These are phyloP conservation scores for Malus sieversii DNA, from an alignment of 306 rosid species.

Conservation along the genomic window DNA sequence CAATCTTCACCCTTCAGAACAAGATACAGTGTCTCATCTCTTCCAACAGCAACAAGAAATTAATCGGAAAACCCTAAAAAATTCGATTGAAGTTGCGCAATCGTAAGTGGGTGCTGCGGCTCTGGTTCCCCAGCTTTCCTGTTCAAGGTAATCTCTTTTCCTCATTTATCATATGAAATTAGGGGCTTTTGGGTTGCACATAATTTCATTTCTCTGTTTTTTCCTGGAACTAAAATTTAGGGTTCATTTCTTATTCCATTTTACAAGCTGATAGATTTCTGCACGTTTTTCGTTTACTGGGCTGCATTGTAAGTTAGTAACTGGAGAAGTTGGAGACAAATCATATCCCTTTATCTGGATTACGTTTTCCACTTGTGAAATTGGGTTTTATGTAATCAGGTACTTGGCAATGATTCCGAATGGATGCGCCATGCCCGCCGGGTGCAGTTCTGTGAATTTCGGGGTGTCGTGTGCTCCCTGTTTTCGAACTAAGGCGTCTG, in stretches of 20 bases:
- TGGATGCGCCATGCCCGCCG: constrained; percentile 39
- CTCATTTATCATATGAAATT: not conserved
- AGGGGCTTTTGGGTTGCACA: not conserved
- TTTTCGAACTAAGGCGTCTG: constrained; percentile 29
- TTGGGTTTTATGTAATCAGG: constrained; percentile 22
- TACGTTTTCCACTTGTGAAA: not conserved
- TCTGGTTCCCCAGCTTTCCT: not conserved
- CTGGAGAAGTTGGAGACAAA: too few relatives aligned
- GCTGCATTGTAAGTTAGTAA: not conserved
- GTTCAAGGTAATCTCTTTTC: not conserved
- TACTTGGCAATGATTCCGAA: constrained; percentile 45
- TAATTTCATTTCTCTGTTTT: not conserved
- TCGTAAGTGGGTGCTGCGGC: not conserved
- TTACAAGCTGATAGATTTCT: not conserved
- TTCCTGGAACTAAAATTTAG: not conserved
- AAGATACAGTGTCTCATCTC: not conserved
- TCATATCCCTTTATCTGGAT: not conserved
- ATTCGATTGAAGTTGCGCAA: not conserved
- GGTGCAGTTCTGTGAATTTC: constrained; percentile 31
- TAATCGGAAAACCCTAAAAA: not conserved
- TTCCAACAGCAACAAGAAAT: not conserved
- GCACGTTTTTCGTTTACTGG: not conserved
- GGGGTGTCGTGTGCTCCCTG: constrained; percentile 27
- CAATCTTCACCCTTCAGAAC: not conserved
- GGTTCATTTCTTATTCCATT: not conserved